Conservation (phyloP, 441 rosid species). For the Eugenia klotzschiana region DNA sequence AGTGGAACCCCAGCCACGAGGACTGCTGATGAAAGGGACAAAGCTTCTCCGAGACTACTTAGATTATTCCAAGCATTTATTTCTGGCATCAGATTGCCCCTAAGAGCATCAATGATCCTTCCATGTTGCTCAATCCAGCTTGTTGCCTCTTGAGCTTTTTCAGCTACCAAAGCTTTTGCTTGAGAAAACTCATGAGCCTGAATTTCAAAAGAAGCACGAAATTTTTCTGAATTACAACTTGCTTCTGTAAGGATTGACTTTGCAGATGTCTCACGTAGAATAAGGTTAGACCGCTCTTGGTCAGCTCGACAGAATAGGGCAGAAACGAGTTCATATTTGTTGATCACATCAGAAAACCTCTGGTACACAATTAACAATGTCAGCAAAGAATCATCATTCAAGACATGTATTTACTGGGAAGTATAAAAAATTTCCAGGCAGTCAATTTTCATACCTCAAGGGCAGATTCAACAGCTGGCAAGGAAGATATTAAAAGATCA, state of each 20-base stretch:
- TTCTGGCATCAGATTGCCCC: slow-evolving; percentile 67
- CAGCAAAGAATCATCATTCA: slow-evolving; percentile 6
- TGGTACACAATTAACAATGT: slow-evolving; percentile 25
- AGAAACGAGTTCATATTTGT: slow-evolving; percentile 66
- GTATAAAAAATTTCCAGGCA: slow-evolving; percentile 1
- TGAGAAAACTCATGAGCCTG: slow-evolving; percentile 79
- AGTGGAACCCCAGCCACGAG: slow-evolving; percentile 78
- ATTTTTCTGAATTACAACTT: slow-evolving; percentile 54
- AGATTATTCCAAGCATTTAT: slow-evolving; percentile 34
- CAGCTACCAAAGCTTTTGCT: slow-evolving; percentile 60
- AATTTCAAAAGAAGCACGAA: slow-evolving; percentile 57
- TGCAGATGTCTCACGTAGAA: slow-evolving; percentile 74
- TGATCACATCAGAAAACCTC: slow-evolving; percentile 69
- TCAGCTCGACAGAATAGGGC: slow-evolving; percentile 66
- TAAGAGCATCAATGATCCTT: slow-evolving; percentile 74
- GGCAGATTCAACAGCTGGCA: slow-evolving; percentile 77
- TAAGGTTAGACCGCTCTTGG: slow-evolving; percentile 73
- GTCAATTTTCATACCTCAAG: slow-evolving; percentile 57
- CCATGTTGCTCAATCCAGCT: slow-evolving; percentile 89
- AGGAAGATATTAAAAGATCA: slow-evolving; percentile 64
- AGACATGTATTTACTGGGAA: background rate
- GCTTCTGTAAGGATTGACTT: slow-evolving; percentile 86
- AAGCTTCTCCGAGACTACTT: slow-evolving; percentile 34
- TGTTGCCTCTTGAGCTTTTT: slow-evolving; percentile 85
- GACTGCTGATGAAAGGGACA: slow-evolving; percentile 88